Evolutionary conservation across 2,329 filamentous ascomycete species (phyloP).

Genomic region (Fusarium euwallaceae): DNA sequence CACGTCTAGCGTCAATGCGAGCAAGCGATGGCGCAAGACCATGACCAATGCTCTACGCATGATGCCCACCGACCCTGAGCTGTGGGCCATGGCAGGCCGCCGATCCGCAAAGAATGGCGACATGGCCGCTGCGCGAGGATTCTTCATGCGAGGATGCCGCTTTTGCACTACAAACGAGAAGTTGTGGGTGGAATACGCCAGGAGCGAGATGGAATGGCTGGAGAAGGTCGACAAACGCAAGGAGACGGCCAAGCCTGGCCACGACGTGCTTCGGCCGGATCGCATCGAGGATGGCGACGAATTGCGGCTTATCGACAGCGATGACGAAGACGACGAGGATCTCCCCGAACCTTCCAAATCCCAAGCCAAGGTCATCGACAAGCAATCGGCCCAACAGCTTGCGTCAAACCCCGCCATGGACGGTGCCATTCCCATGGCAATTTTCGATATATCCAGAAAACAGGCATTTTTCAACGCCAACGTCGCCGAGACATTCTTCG

Average conservation of each 20-base stretch:
- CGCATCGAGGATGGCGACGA: slow-evolving; percentile 64
- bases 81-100: slow-evolving; percentile 90
- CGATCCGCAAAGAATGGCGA: slow-evolving; percentile 84
- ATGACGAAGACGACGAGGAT: slow-evolving; percentile 60
- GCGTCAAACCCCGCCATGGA: slow-evolving; percentile 85
- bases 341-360: slow-evolving; percentile 60
- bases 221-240: slow-evolving; percentile 82
- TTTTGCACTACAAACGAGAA: slow-evolving; percentile 83
- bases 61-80: slow-evolving; percentile 83
- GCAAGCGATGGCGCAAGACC: slow-evolving; percentile 74
- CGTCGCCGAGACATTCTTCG: slow-evolving; percentile 82
- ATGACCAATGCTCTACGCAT: slow-evolving; percentile 81
- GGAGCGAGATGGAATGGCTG: slow-evolving; percentile 93
- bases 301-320: slow-evolving; percentile 58
- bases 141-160: slow-evolving; percentile 88
- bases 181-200: slow-evolving; percentile 91
- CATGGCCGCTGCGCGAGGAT: slow-evolving; percentile 86
- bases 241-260: slow-evolving; percentile 66
- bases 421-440: slow-evolving; percentile 92
- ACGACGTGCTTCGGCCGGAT: slow-evolving; percentile 60
- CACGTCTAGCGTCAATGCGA: slow-evolving; percentile 75
- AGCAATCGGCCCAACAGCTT: slow-evolving; percentile 64
- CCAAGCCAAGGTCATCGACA: slow-evolving; percentile 60
- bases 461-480: slow-evolving; percentile 77
- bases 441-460: slow-evolving; percentile 88